Evolutionary conservation across 73 alveolate species (phyloP).

Genomic region (Tetrahymena malaccensis): DNA sequence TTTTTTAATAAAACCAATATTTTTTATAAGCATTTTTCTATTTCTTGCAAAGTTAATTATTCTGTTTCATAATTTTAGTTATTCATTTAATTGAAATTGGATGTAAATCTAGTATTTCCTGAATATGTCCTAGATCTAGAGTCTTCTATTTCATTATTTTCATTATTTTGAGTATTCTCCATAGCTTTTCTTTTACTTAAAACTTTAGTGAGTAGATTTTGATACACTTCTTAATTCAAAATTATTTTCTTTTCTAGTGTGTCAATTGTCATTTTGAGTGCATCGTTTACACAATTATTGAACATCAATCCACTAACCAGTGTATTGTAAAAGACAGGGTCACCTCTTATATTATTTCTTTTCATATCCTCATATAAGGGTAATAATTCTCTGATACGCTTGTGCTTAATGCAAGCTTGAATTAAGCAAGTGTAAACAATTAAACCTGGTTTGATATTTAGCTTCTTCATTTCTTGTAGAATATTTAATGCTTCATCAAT

Average conservation of each 20-base stretch:
- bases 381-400: slow-evolving; percentile 61
- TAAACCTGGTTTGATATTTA: slow-evolving; percentile 63
- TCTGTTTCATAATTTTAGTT: background rate
- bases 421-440: slow-evolving; percentile 85
- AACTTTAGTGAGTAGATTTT: background rate
- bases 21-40: background rate
- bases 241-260: background rate
- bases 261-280: background rate
- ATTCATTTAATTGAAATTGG: background rate
- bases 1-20: background rate
- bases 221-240: background rate
- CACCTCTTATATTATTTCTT: slow-evolving; percentile 60
- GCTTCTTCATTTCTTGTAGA: slow-evolving; percentile 74
- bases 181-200: background rate
- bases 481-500: slow-evolving; percentile 62
- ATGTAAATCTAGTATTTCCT: background rate
- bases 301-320: slow-evolving; percentile 56
- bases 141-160: background rate
- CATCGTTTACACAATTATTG: background rate
- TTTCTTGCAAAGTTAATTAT: background rate
- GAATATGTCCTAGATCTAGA: background rate
- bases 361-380: slow-evolving; percentile 65
- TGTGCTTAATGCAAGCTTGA: slow-evolving; percentile 74
- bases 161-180: background rate
- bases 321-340: slow-evolving; percentile 67